Evolutionary conservation across 352 stramenopile species (phyloP).

Genomic region (Phytophthora citricola): DNA sequence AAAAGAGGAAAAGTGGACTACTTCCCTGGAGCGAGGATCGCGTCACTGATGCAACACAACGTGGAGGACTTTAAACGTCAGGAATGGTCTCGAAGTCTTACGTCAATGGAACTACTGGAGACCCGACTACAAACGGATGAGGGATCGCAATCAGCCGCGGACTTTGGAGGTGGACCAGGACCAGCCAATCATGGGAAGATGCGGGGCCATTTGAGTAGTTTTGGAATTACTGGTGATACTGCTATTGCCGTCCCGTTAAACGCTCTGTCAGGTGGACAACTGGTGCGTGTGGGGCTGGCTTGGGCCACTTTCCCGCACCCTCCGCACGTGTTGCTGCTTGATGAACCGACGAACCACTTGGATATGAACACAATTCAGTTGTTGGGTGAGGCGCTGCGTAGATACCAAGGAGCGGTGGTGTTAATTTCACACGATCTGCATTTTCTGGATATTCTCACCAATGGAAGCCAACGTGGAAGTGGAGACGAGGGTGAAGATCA

Average conservation of each 20-base stretch:
- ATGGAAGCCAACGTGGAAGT: slow-evolving; percentile 11
- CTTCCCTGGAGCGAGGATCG: slow-evolving; percentile 57
- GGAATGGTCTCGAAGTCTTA: slow-evolving; percentile 50
- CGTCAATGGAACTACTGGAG: slow-evolving; percentile 50
- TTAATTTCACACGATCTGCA: slow-evolving; percentile 75
- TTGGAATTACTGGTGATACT: slow-evolving; percentile 50
- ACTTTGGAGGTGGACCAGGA: background rate
- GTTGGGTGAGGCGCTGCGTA: slow-evolving; percentile 60
- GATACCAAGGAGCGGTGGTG: slow-evolving; percentile 61
- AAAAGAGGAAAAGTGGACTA: slow-evolving; percentile 50
- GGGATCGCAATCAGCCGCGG: slow-evolving; percentile 4
- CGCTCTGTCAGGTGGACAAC: slow-evolving; percentile 53
- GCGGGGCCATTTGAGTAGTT: slow-evolving; percentile 54
- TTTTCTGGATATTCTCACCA: slow-evolving; percentile 61
- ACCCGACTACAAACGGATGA: slow-evolving; percentile 48
- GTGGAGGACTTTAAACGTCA: slow-evolving; percentile 67
- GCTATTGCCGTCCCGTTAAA: slow-evolving; percentile 44
- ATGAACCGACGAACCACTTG: slow-evolving; percentile 94
- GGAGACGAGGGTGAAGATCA: slow-evolving; percentile 20
- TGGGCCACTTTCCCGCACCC: slow-evolving; percentile 82
- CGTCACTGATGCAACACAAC: slow-evolving; percentile 69
- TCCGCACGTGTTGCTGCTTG: slow-evolving; percentile 91
- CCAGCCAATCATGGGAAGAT: slow-evolving; percentile 42
- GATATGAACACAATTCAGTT: slow-evolving; percentile 92
- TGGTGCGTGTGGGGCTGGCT: slow-evolving; percentile 59